Evolutionary conservation across 768 basidiomycete genomes (phyloP), one percentile per base, ranked within the genome.

Genomic region (Mycena capillaripes): DNA sequence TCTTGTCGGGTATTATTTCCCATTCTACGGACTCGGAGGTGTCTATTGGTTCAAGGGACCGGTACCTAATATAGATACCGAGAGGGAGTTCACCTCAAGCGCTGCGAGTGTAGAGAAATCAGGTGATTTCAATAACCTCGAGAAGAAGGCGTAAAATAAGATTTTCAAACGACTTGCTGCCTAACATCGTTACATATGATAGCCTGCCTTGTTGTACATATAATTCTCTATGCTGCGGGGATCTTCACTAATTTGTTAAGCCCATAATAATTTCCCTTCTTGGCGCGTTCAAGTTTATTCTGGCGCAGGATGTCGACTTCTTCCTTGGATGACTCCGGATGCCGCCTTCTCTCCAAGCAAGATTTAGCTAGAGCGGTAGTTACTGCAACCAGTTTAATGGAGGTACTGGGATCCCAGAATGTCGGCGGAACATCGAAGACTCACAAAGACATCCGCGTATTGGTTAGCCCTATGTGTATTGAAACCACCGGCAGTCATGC

Each of bases 1-100:
- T 27, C 57, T 58, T 40, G 36, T 58, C 57, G 57, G 36, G 38
- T 58, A 58, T 58, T 58, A 58, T 58, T 58, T 58, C 57, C 57
- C 57, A 38, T 58, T 58, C 57, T 40, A 58, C 57, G 57, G 38
- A 58, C 56, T 58, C 36, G 56, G 56, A 58, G 57, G 57, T 58
- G 57, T 58, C 57, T 12, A 58, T 58, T 58, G 57, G 57, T 58
- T 58, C 57, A 40, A 58, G 57, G 57, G 57, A 58, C 57, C 38
- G 57, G 57, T 58, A 58, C 38, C 36, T 58, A 58, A 58, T 58
- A 40, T 58, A 58, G 56, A 58, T 58, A 38, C 56, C 40, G 56
- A 58, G 36, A 58, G 36, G 56, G 56, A 58, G 56, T 40, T 40
- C 36, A 58, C 56, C 36, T 58, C 56, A 29, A 38, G 56, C 36